Evolutionary conservation across 2,329 filamentous ascomycete species (phyloP).

Genomic region (Ophiostoma populinum): DNA sequence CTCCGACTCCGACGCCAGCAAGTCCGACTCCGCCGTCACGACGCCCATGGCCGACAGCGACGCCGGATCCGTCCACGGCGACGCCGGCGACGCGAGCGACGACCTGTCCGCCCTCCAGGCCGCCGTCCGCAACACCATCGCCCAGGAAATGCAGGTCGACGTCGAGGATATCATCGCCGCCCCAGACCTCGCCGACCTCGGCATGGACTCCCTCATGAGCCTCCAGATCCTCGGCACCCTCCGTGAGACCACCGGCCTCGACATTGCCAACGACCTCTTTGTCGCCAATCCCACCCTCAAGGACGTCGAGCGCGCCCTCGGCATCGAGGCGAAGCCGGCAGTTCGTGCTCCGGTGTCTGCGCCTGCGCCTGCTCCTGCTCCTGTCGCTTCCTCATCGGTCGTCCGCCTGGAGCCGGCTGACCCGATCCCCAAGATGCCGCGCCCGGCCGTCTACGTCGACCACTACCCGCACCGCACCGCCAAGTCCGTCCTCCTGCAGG

Average conservation of each 20-base stretch:
- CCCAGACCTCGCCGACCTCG: conserved; percentile 35
- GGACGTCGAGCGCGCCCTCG: conserved; percentile 47
- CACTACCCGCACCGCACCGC: conserved; percentile 33
- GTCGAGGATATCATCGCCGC: conserved; percentile 41
- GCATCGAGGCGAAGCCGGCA: conserved; percentile 23
- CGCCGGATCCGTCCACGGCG: conserved; percentile 26
- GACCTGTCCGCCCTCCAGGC: conserved; percentile 24
- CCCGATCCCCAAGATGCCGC: conserved; percentile 27
- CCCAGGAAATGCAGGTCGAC: conserved; percentile 56
- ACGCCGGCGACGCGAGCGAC: conserved; percentile 22
- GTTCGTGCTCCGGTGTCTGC: conserved; percentile 13
- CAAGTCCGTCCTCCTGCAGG: conserved; percentile 29
- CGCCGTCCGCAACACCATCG: conserved; percentile 47
- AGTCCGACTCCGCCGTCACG: conserved; percentile 33
- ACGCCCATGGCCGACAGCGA: conserved; percentile 35
- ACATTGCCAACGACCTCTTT: conserved; percentile 42
- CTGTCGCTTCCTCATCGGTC: background rate
- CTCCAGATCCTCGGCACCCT: conserved; percentile 36
- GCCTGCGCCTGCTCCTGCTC: conserved; percentile 13
- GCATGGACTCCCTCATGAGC: conserved; percentile 42
- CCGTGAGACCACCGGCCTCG: conserved; percentile 34
- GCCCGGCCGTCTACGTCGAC: conserved; percentile 22
- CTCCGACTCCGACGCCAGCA: conserved; percentile 27
- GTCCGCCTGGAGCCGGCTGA: conserved; percentile 15
- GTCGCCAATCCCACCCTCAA: conserved; percentile 43